Percentiles rank a stretch among this genome's conserved stretches.
Conservation (phyloP, 129 eudicot genomes). For the Glebionis coronaria region DNA sequence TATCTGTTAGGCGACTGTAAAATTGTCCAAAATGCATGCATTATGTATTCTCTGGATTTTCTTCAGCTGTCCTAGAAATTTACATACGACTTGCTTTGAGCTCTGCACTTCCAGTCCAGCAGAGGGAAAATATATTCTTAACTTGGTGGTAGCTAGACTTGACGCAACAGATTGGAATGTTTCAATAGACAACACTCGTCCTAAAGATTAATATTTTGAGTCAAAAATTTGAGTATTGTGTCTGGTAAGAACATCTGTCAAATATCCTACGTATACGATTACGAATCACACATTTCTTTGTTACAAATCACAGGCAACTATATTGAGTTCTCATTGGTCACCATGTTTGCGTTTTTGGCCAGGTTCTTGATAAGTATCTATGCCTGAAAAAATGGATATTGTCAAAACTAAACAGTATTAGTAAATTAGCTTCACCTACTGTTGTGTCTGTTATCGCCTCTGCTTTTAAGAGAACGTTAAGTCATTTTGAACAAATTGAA, state of each 20-base stretch:
- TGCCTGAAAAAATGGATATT: conserved; percentile 66
- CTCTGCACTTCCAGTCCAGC: too few species aligned
- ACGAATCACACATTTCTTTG: too few species aligned
- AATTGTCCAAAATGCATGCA: too few species aligned
- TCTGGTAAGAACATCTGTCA: conserved; percentile 52
- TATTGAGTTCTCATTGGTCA: too few species aligned
- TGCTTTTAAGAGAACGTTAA: conserved; percentile 59
- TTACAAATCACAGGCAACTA: too few species aligned
- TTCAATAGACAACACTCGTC: conserved; percentile 25
- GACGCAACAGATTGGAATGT: conserved; percentile 29
- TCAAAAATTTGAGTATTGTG: conserved; percentile 59
- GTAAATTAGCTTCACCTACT: conserved; percentile 53
- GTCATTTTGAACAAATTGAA: conserved; percentile 58
- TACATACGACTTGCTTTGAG: too few species aligned
- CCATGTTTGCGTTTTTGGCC: conserved; percentile 25
- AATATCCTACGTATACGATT: too few species aligned
- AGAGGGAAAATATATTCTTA: conserved; percentile 72
- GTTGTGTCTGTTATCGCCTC: too few species aligned
- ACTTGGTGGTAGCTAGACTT: conserved; percentile 53
- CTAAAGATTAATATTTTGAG: conserved; percentile 31
- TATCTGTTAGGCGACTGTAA: too few species aligned
- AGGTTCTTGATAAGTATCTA: conserved; percentile 66
- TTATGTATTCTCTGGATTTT: too few species aligned
- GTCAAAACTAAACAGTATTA: conserved; percentile 50
- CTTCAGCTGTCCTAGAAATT: too few species aligned